Conservation (phyloP, 805 yeast genomes). For the Hanseniaspora nectarophila region DNA sequence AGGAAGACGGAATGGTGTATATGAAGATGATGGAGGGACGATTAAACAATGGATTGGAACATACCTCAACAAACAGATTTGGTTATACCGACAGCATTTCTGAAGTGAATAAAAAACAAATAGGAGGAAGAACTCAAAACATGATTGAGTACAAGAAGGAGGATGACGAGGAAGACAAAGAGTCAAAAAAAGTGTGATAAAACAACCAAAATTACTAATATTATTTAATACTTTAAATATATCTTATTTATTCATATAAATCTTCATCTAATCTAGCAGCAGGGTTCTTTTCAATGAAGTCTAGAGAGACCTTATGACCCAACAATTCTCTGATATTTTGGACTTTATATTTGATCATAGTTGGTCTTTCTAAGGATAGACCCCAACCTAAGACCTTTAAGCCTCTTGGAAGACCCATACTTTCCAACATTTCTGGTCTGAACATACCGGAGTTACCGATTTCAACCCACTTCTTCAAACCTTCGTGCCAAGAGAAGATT, state of each 20-base stretch:
- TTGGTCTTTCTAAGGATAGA: conserved; percentile 91
- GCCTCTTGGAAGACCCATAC: conserved; percentile 94
- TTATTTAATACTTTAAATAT: not conserved
- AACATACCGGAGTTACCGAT: conserved; percentile 99
- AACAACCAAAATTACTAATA: not conserved
- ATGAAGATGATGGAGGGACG: not conserved
- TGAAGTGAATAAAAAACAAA: not conserved
- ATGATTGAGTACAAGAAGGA: not conserved
- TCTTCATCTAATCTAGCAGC: conserved; percentile 93
- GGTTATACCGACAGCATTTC: not conserved
- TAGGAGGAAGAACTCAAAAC: not conserved
- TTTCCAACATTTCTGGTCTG: conserved; percentile 97
- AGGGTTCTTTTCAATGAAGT: conserved; percentile 88
- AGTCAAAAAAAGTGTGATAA: not conserved
- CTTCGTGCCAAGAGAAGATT: conserved; percentile 92
- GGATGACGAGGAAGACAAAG: not conserved
- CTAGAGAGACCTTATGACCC: conserved; percentile 93
- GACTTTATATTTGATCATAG: conserved; percentile 96
- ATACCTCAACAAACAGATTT: not conserved
- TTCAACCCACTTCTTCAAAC: conserved; percentile 94
- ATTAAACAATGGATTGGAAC: not conserved
- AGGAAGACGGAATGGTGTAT: not conserved
- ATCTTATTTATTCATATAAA: conserved; percentile 29
- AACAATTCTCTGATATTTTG: conserved; percentile 89
- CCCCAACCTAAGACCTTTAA: conserved; percentile 97